Evolutionary conservation across 139 green algal genomes (phyloP), one percentile per base, ranked within the genome.

Genomic region (Tetradesmus lagerheimii): DNA sequence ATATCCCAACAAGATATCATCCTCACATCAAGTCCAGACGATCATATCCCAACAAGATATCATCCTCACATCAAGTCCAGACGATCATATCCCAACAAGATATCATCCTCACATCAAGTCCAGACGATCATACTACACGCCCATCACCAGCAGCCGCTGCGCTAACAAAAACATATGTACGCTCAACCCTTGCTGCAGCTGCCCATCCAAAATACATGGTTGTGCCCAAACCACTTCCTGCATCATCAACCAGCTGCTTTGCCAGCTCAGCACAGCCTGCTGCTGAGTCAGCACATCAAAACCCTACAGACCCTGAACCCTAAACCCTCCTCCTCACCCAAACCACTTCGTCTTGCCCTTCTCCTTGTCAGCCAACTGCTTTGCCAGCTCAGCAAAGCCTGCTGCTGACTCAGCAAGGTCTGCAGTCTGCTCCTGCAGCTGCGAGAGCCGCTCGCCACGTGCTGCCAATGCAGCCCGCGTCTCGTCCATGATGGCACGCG

Each of bases 301-400:
- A 12, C 14, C 15, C 14, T 15, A 66, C 18, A 66, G 4, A 37
- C 25, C 29, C 74, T 80, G 67, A 35, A 12, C 35, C 75, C 25
- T 12, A 14, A 1, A 9, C 38, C 41, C 38, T 62, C 25, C 18
- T 25, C 62, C 39, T 64, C 89, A 93, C 23, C 90, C 91, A 82
- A 94, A 86, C 93, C 93, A 95, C 75, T 94, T 94, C 12, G 85
- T 90, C 37, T 91, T 93, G n/a, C 31, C 20, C 18, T 87, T 85
- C 86, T 95, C 90, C 67, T 93, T 64, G 27, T 96, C 92, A 2
- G 90, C 93, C 62, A 97, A 82, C 88, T 94, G 84, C 78, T 92
- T 91, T 0, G 94, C 94, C 91, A 95, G 83, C 64, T 93, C 91
- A 43, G 94, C 93, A 90, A 95, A 96, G 37, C 89, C 91, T 53